Evolutionary conservation across 1,139 yeast species (phyloP), one percentile per base, ranked within the genome.

Genomic region (Williopsis jadinii): DNA sequence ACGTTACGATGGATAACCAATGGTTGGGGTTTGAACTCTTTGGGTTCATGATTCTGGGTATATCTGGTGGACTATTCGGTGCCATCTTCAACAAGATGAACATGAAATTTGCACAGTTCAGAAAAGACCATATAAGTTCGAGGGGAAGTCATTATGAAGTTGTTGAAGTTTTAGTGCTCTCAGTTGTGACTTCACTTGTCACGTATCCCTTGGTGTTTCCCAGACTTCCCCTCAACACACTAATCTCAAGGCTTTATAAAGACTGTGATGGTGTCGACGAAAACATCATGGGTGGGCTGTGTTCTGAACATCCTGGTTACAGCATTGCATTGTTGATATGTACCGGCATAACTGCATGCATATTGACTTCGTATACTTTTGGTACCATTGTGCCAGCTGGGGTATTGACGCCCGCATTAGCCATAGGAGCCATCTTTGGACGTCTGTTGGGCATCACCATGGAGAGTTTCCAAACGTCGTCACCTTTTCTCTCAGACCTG

Each of bases 371-470:
- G 0, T 78, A 80, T 49, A 69, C 88, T 1, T 82, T 75, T 59
- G 85, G 90, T 1, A 66, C 78, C 1, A 68, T 71, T 30, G 64
- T 84, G 8, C 94, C 95, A 0, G 88, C 92, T 3, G 95, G 94
- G 0, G 68, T 84, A 3, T 62, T 84, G 43, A 75, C 80, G 75
- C 94, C 95, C 0, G 75, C 86, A 0, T 65, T 84, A 53, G 77
- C 78, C 0, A 66, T 82, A 13, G 95, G 95, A 3, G 94, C 85
- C 0, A 63, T 80, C 1, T 63, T 74, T 9, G 95, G 95, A 0
- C 62, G 95, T 40, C 62, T 81, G 6, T 52, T 82, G 8, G 95
- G 95, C 0, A 67, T 80, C 2, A 37, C 79, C 2, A 70, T 84
- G 34, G 77, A 75, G 49, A 59, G 59, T 1, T 50, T 77, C 24